These are phyloP conservation scores for Pterocarpus santalinus DNA, from an alignment of 306 rosid genomes.

Conservation along the genomic window DNA sequence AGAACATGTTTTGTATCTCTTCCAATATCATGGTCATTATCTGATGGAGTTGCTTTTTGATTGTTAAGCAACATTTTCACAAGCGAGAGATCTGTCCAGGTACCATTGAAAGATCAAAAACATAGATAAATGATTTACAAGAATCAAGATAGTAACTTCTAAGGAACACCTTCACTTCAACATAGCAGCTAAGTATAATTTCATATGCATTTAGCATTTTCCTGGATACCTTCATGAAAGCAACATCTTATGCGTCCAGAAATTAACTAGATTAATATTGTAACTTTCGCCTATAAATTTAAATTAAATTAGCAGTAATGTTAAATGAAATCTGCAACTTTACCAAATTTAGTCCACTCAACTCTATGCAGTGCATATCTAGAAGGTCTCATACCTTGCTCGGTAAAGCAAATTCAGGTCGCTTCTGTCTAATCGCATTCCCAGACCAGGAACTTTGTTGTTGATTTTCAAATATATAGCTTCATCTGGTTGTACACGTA, in stretches of 20 bases:
- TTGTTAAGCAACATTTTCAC: constrained; percentile 12
- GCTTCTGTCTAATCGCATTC: constrained; percentile 95
- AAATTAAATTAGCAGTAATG: neutral
- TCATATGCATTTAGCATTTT: constrained; percentile 17
- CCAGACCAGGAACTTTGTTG: constrained; percentile 97
- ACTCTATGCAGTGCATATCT: constrained; percentile 31
- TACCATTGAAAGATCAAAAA: neutral
- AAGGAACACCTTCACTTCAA: constrained; percentile 22
- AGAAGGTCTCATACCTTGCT: constrained; percentile 65
- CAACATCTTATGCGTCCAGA: neutral
- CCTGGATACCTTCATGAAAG: neutral
- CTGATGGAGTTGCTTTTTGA: neutral
- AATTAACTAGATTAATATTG: constrained; percentile 4
- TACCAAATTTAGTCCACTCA: constrained; percentile 9
- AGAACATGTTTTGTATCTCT: constrained; percentile 13
- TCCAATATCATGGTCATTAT: constrained; percentile 10
- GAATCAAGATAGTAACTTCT: neutral
- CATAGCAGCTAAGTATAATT: neutral
- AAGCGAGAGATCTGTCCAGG: constrained; percentile 10
- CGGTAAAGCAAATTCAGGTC: constrained; percentile 88
- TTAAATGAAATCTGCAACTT: neutral
- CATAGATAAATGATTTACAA: neutral
- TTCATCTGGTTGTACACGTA: constrained; percentile 98
- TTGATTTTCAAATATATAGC: constrained; percentile 96
- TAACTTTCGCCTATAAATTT: neutral